phyloP scores from a whole-genome alignment of 1,284 basidiomycete genomes.

The Boletellus deceptivus region DNA sequence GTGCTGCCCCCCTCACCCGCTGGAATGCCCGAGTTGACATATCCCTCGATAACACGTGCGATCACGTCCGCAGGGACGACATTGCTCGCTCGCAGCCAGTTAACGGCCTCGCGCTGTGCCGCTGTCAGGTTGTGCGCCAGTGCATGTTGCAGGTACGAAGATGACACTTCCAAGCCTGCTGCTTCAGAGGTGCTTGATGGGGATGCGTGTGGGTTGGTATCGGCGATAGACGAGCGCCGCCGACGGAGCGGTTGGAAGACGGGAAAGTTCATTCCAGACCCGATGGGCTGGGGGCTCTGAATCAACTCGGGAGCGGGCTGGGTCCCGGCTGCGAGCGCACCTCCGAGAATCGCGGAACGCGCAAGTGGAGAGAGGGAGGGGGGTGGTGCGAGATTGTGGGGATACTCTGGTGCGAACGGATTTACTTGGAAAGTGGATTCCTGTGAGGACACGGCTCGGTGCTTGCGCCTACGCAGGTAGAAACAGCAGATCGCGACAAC shows the following conservation, averaged over 20 bases:
- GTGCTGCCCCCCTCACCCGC: background rate
- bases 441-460: background rate
- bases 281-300: slow-evolving; percentile 1
- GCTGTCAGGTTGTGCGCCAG: slow-evolving; percentile 8
- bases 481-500: slow-evolving; percentile 6
- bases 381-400: background rate
- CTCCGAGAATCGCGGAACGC: slow-evolving; percentile 16
- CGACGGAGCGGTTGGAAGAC: slow-evolving; percentile 4
- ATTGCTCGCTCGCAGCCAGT: slow-evolving; percentile 7
- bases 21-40: background rate
- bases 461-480: slow-evolving; percentile 9
- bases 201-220: background rate
- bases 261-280: background rate
- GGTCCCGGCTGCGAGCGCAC: slow-evolving; percentile 1
- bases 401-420: slow-evolving; percentile 9
- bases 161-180: background rate
- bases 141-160: background rate
- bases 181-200: background rate
- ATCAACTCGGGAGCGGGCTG: background rate
- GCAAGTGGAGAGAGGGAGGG: slow-evolving; percentile 1
- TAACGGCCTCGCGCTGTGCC: slow-evolving; percentile 13
- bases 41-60: slow-evolving; percentile 15
- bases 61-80: slow-evolving; percentile 20
- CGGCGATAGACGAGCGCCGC: background rate
- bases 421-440: background rate